These are phyloP conservation scores for Phallus indusiatus DNA, from an alignment of 768 basidiomycete species.

Conservation along the genomic window DNA sequence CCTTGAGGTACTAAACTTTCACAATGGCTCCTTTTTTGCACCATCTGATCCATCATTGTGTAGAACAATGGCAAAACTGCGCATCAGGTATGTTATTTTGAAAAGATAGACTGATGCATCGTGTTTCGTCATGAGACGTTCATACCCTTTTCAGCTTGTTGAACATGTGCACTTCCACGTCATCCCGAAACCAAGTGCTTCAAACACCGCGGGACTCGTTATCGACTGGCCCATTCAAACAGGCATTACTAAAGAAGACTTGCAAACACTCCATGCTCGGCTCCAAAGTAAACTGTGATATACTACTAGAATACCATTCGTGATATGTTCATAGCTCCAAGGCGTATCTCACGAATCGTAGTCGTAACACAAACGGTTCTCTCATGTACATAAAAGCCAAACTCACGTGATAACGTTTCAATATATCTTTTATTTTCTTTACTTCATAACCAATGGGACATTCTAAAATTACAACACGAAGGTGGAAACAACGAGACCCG, in stretches of 20 bases:
- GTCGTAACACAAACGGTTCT: no score
- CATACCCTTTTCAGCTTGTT: constrained; percentile 39
- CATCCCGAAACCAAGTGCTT: constrained; percentile 74
- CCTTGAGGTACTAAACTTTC: constrained; percentile 39
- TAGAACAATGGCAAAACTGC: constrained; percentile 63
- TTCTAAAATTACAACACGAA: no score
- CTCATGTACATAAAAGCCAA: no score
- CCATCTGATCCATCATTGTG: neutral
- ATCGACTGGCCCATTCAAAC: constrained; percentile 69
- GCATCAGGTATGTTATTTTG: constrained; percentile 35
- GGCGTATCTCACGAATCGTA: no score
- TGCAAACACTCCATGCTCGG: constrained; percentile 49
- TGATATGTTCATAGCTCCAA: no score
- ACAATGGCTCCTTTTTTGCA: neutral
- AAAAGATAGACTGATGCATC: neutral
- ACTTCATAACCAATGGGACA: no score
- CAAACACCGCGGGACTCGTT: constrained; percentile 62
- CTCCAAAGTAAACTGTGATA: constrained; percentile 46
- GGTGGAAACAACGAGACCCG: no score
- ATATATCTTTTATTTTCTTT: no score
- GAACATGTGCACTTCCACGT: constrained; percentile 91
- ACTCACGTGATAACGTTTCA: no score
- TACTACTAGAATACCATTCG: no score
- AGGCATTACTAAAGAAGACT: constrained; percentile 47
- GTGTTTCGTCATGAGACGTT: neutral